These are phyloP conservation scores for Zangia roseola DNA, from an alignment of 768 basidiomycete genomes.

Conservation along the genomic window DNA sequence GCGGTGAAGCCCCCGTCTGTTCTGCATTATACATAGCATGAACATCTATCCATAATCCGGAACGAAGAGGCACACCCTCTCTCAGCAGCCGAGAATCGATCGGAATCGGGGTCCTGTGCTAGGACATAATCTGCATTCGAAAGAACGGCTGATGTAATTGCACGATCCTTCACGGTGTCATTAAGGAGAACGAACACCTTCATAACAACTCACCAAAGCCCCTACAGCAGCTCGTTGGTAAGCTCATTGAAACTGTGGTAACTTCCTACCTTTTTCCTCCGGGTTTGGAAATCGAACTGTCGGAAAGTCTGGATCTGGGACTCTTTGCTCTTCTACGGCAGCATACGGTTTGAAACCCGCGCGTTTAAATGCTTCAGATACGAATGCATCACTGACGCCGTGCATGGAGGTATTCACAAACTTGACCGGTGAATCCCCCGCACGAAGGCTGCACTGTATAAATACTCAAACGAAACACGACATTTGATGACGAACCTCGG, in stretches of 20 bases:
- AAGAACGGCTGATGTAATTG: constrained; percentile 58
- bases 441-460: constrained; percentile 11
- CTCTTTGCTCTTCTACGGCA: constrained; percentile 63
- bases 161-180: constrained; percentile 56
- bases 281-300: constrained; percentile 88
- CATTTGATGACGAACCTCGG: constrained; percentile 14
- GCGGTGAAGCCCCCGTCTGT: constrained; percentile 55
- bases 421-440: constrained; percentile 32
- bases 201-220: constrained; percentile 41
- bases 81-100: constrained; percentile 79
- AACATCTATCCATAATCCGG: not conserved
- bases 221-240: constrained; percentile 31
- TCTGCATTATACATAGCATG: constrained; percentile 4
- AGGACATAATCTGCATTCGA: constrained; percentile 62
- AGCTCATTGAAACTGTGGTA: constrained; percentile 1
- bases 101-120: constrained; percentile 89
- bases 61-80: constrained; percentile 43
- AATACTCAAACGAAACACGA: not conserved
- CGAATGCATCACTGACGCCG: constrained; percentile 75
- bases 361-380: constrained; percentile 51
- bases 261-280: constrained; percentile 72
- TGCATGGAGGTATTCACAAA: constrained; percentile 93
- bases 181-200: not conserved
- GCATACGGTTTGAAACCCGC: constrained; percentile 61
- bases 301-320: constrained; percentile 82